Base-by-base conservation (phyloP, 2,329 filamentous ascomycete genomes). In the Aphanocladium album region DNA sequence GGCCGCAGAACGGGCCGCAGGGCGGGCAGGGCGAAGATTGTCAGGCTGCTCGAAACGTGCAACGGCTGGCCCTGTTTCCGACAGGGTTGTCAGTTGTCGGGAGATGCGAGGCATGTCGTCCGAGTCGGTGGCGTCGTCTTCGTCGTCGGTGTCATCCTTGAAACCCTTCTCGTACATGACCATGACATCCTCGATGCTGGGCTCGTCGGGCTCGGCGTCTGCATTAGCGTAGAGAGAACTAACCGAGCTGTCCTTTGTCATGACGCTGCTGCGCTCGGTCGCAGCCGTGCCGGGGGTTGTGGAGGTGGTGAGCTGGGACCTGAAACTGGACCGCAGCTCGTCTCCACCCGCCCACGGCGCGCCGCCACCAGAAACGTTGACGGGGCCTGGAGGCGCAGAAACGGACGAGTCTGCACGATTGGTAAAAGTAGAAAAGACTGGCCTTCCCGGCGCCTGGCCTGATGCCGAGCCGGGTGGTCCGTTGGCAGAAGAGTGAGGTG, bases 241-340 rank as follows among this genome's bases (percentile, higher is more conserved):
- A 57, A 87, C 80, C 1, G 89, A 92, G 77, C 89, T 96, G 62
- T 86, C 85, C 67, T 90, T 91, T 3, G 91, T 95, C 64, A 88
- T 73, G 54, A 95, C 81, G 69, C 92, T 96, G 72, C 90, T 96
- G 63, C 90, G 83, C 70, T 93, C 90, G 1, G 91, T 96, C n/a
- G 87, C 85, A 5, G 73, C 66, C 2, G 81, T 83, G 25, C 88
- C 92, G 35, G 81, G 81, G 27, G 77, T 76, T 5, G 82, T 82
- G 3, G 82, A 84, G 39, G 77, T 71, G 19, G 82, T 82, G 56
- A 80, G 71, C 63, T 85, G 82, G 16, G 83, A 84, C 60, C 82
- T 80, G 67, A 79, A 82, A 71, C 82, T 85, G 0, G 80, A 81
- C 39, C 83, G 78, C 35, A 79, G 73, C 69, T 83, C 81, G 60